Percentiles rank a stretch among this genome's conserved stretches.
Evolutionary conservation across 495 filamentous ascomycete genomes (phyloP).

Genomic region (Oleoguttula mirabilis): DNA sequence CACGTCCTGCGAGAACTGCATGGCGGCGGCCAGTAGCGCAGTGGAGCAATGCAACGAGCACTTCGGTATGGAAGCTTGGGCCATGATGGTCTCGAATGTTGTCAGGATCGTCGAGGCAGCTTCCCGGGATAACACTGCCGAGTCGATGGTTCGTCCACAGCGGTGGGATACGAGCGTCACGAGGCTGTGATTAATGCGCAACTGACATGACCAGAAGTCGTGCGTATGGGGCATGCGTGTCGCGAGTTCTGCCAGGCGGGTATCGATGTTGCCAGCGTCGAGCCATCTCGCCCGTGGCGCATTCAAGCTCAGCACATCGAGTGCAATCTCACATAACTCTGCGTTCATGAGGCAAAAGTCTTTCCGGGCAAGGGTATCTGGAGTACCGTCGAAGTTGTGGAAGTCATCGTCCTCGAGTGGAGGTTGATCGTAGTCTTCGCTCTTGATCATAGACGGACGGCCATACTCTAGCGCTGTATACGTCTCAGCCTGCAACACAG

Average conservation of each 20-base stretch:
- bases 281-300: background rate
- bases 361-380: background rate
- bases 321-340: background rate
- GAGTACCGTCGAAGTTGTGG: background rate
- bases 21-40: background rate
- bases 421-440: constrained; percentile 3
- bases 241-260: background rate
- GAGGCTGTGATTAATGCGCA: constrained; percentile 1
- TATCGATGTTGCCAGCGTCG: background rate
- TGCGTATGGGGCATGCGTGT: background rate
- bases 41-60: constrained; percentile 5
- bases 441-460: background rate
- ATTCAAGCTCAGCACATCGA: background rate
- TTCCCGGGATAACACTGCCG: background rate
- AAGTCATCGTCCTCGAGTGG: background rate
- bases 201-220: constrained; percentile 3
- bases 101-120: constrained; percentile 1
- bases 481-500: background rate
- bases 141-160: background rate
- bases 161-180: too few species aligned
- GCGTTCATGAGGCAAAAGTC: background rate
- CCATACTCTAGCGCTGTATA: constrained; percentile 3
- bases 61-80: background rate
- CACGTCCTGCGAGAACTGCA: background rate
- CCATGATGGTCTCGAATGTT: constrained; percentile 4